Base-by-base conservation (phyloP, 2,329 filamentous ascomycete species). In the Colletotrichum sp. region DNA sequence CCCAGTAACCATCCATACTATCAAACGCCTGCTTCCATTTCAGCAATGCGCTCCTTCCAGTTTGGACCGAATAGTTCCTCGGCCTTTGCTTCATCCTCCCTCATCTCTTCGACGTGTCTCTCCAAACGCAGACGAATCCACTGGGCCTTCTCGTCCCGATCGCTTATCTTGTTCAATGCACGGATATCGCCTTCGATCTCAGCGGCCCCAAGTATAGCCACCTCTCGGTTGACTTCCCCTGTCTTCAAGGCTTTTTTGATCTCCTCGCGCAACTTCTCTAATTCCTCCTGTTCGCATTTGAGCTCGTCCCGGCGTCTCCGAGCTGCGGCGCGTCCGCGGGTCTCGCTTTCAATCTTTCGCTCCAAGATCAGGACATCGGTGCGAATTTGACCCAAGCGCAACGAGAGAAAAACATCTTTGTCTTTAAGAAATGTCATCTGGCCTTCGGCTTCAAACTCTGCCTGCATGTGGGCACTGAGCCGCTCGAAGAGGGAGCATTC, bases 361-460 rank as follows among this genome's bases (percentile, higher is more conserved):
- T 43, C 39, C 39, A 43, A 43, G 39, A 0, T 0, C 39, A 43
- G 18, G 18, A 43, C 18, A 43, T 43, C 39, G 39, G 39, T 43
- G 39, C 18, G 0, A 3, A 43, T 43, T 12, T 43, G 43, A 48
- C 43, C 43, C 43, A 48, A 48, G 0, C n/a, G 43, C 4, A 13
- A 0, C 0, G 10, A 48, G n/a, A 48, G 43, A n/a, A 5, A 48
- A 21, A 21, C 0, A 0, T 21, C 43, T 48, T 1, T 0, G 43
- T n/a, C 18, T 21, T 48, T 13, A 7, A 48, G 43, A 48, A 48
- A 48, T 21, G 10, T 7, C 43, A 48, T 7, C 43, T 48, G 43
- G 43, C n/a, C n/a, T 6, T 48, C 43, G 43, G 43, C 43, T 0
- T 48, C 43, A 48, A 48, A 48, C 0, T 48, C 18, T 48, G n/a